These are phyloP conservation scores for Zygnema circumcarinatum DNA, from an alignment of 139 green algal species.

Conservation along the genomic window DNA sequence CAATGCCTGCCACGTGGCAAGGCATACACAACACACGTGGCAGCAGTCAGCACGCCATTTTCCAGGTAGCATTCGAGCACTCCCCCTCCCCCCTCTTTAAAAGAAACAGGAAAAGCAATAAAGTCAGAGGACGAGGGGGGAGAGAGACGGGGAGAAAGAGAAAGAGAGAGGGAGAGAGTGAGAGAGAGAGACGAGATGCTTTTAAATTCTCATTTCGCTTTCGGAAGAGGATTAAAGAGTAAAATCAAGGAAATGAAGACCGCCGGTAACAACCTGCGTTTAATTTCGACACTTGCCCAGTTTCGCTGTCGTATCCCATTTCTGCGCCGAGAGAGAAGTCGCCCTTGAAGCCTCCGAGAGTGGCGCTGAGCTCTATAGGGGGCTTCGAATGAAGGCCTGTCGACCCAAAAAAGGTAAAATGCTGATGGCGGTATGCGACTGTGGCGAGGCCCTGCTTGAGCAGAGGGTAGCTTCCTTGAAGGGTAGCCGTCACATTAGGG, in stretches of 20 bases:
- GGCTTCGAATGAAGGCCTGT: not conserved
- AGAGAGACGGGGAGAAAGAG: slow-evolving; percentile 2
- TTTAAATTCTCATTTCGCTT: too few relatives aligned
- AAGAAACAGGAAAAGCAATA: not conserved
- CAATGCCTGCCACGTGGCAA: not conserved
- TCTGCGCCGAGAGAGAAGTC: slow-evolving; percentile 8
- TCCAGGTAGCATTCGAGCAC: too few relatives aligned
- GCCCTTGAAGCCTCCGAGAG: not conserved
- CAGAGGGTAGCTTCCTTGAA: not conserved
- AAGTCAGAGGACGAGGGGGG: not conserved
- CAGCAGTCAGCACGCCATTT: too few relatives aligned
- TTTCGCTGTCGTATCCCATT: not conserved
- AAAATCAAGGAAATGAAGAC: too few relatives aligned
- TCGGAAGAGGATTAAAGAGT: too few relatives aligned
- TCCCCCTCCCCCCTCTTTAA: too few relatives aligned
- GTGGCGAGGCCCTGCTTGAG: not conserved
- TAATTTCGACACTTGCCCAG: not conserved
- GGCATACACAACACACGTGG: not conserved
- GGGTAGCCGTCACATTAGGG: not conserved
- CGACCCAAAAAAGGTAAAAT: not conserved
- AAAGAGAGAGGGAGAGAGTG: not conserved
- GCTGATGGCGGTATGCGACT: not conserved
- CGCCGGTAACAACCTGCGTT: not conserved
- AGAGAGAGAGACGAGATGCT: too few relatives aligned
- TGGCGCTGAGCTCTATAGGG: not conserved